Evolutionary conservation across 345 rosid species (phyloP).

Genomic region (Aquilaria malaccensis): DNA sequence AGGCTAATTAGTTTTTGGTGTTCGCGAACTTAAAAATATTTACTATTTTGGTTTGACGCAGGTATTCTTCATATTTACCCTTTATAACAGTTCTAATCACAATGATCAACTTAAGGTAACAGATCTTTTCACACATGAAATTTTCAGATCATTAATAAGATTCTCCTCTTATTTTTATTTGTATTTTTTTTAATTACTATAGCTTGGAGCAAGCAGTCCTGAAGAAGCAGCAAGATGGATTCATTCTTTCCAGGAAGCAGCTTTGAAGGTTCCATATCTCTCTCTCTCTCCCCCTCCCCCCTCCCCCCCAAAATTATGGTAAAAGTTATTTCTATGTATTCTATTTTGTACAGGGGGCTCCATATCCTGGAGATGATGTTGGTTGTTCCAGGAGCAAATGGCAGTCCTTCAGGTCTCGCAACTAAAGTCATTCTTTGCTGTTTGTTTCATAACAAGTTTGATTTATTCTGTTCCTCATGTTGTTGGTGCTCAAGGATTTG

Average conservation of each 20-base stretch:
- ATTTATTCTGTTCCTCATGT: neutral
- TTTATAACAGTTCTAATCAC: slow-evolving; percentile 80
- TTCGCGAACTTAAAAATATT: no score
- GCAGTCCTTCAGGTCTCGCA: slow-evolving; percentile 56
- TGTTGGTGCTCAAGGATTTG: no score
- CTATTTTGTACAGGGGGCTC: slow-evolving; percentile 45
- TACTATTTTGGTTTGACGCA: slow-evolving; percentile 19
- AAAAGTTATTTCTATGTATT: slow-evolving; percentile 13
- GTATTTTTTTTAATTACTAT: slow-evolving; percentile 22
- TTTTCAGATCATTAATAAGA: slow-evolving; percentile 11
- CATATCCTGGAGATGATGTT: slow-evolving; percentile 36
- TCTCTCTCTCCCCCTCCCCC: slow-evolving; percentile 5
- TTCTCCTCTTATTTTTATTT: slow-evolving; percentile 11
- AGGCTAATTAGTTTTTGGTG: neutral
- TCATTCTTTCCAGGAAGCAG: slow-evolving; percentile 68
- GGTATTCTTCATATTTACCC: slow-evolving; percentile 86
- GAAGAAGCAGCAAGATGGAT: slow-evolving; percentile 98
- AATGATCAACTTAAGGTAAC: slow-evolving; percentile 92
- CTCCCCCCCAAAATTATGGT: neutral
- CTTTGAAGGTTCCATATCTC: slow-evolving; percentile 51
- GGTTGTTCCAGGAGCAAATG: slow-evolving; percentile 60
- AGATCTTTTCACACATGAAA: slow-evolving; percentile 12
- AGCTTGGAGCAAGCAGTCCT: slow-evolving; percentile 94
- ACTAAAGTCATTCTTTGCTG: neutral
- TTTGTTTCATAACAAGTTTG: slow-evolving; percentile 3